Percentiles rank a stretch among this genome's conserved stretches.
Conservation (phyloP, 2,329 filamentous ascomycete species). For the Westerdykella sp. region DNA sequence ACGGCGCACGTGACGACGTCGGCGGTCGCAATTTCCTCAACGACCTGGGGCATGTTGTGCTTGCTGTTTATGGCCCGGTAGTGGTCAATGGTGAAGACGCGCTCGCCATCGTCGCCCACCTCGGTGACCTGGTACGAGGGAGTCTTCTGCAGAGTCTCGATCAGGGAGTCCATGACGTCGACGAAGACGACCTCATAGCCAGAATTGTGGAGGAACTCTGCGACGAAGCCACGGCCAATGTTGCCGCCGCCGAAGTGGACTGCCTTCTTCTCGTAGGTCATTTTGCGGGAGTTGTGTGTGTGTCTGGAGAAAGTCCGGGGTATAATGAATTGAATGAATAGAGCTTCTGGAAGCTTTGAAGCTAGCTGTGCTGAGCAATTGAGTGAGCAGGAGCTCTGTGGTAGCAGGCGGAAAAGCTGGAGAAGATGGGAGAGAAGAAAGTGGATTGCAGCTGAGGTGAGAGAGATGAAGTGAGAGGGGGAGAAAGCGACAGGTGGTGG, state of each 20-base stretch:
- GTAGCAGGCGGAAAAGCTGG: not conserved
- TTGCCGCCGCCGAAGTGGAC: conserved; percentile 51
- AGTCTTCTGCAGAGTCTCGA: conserved; percentile 68
- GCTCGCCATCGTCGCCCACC: conserved; percentile 77
- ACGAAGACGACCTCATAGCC: conserved; percentile 95
- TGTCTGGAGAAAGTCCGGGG: conserved; percentile 1
- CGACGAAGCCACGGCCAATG: conserved; percentile 47
- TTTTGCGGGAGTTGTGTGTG: conserved; percentile 16
- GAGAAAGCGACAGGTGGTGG: not conserved
- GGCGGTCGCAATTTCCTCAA: conserved; percentile 79
- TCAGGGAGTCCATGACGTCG: conserved; percentile 81
- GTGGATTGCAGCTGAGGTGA: not conserved
- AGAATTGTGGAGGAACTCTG: conserved; percentile 77
- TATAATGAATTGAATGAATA: conserved; percentile 2
- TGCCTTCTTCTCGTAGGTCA: conserved; percentile 43
- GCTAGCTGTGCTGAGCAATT: conserved; percentile 11
- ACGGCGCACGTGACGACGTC: conserved; percentile 95
- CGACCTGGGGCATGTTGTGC: conserved; percentile 70
- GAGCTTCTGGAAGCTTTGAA: conserved; percentile 2
- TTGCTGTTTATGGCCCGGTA: conserved; percentile 97
- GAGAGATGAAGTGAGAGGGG: conserved; percentile 6
- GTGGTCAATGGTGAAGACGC: conserved; percentile 78
- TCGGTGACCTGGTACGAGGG: conserved; percentile 87
- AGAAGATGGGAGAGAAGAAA: conserved; percentile 3
- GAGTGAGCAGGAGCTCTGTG: conserved; percentile 2